A percentile compares a stretch with the other conserved stretches of the same genome.
Evolutionary conservation across 1,139 yeast genomes (phyloP).

Genomic region (Pichia sp.): DNA sequence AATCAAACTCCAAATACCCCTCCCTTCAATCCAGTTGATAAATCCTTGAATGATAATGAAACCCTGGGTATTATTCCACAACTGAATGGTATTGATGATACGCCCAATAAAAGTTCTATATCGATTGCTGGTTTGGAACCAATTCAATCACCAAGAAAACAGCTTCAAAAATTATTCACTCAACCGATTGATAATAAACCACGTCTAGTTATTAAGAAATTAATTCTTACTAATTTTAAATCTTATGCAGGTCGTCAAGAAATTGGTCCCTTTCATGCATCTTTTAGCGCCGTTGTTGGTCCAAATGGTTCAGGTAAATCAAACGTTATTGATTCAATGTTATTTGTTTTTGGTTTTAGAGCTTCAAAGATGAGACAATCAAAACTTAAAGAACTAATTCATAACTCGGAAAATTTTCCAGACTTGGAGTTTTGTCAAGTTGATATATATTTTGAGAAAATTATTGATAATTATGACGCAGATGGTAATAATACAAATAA

Average conservation of each 20-base stretch:
- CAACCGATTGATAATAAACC: slow-evolving; percentile 15
- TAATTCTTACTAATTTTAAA: slow-evolving; percentile 80
- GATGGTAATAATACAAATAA: slow-evolving; percentile 27
- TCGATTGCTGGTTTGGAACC: slow-evolving; percentile 16
- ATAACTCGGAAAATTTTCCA: slow-evolving; percentile 70
- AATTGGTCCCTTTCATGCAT: slow-evolving; percentile 90
- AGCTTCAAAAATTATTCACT: slow-evolving; percentile 3
- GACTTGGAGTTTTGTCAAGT: slow-evolving; percentile 74
- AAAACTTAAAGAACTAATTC: slow-evolving; percentile 83
- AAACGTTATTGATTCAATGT: slow-evolving; percentile 90
- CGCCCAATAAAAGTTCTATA: neutral
- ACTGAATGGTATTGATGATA: neutral
- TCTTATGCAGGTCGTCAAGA: slow-evolving; percentile 94
- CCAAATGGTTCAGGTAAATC: slow-evolving; percentile 98
- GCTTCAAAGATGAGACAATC: slow-evolving; percentile 97
- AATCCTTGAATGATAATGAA: neutral
- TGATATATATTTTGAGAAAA: slow-evolving; percentile 85
- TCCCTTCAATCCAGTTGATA: neutral
- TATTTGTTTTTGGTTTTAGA: slow-evolving; percentile 94
- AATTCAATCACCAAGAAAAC: slow-evolving; percentile 11
- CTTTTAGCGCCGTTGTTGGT: slow-evolving; percentile 97
- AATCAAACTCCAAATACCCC: neutral
- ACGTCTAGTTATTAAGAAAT: slow-evolving; percentile 66
- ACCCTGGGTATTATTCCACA: neutral
- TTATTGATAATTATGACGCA: slow-evolving; percentile 51